Percentiles rank a stretch among this genome's conserved stretches.
phyloP scores from a whole-genome alignment of 371 early-diverging fungal genomes.

The Cokeromyces recurvatus region DNA sequence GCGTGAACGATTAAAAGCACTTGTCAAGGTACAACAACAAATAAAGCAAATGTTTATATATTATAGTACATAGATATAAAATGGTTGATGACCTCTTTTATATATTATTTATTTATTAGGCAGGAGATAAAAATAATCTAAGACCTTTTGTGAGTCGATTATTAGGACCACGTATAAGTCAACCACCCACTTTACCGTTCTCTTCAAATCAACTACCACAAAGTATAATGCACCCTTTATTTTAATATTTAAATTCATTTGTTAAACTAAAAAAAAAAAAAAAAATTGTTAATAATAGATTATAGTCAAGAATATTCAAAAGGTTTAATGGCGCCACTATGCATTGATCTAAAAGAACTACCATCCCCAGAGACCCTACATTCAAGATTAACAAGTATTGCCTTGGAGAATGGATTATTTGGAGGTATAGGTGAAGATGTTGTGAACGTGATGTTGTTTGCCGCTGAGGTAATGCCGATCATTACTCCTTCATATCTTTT shows the following conservation, averaged over 20 bases:
- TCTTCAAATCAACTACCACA: slow-evolving; percentile 45
- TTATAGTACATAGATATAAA: too few species aligned
- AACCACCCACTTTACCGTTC: slow-evolving; percentile 44
- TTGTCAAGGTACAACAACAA: slow-evolving; percentile 51
- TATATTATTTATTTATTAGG: too few species aligned
- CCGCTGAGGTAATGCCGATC: slow-evolving; percentile 65
- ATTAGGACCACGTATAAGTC: slow-evolving; percentile 40
- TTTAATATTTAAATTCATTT: too few species aligned
- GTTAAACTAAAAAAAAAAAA: too few species aligned
- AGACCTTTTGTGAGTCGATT: slow-evolving; percentile 35
- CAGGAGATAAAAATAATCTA: slow-evolving; percentile 30
- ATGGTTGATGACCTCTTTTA: too few species aligned
- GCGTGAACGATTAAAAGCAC: slow-evolving; percentile 59
- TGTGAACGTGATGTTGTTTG: slow-evolving; percentile 66
- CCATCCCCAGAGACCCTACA: slow-evolving; percentile 65
- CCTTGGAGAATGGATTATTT: slow-evolving; percentile 65
- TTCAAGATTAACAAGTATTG: slow-evolving; percentile 70
- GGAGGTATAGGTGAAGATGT: slow-evolving; percentile 65
- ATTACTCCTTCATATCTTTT: too few species aligned
- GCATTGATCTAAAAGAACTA: slow-evolving; percentile 66
- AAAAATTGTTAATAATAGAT: slow-evolving; percentile 19
- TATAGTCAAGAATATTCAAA: slow-evolving; percentile 63
- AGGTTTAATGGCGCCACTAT: slow-evolving; percentile 66
- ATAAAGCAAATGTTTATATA: too few species aligned
- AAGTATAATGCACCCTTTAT: slow-evolving; percentile 18